A percentile compares a stretch with the other conserved stretches of the same genome.
Conservation (phyloP, 805 yeast genomes). For the Debaryomyces prosopidis region DNA sequence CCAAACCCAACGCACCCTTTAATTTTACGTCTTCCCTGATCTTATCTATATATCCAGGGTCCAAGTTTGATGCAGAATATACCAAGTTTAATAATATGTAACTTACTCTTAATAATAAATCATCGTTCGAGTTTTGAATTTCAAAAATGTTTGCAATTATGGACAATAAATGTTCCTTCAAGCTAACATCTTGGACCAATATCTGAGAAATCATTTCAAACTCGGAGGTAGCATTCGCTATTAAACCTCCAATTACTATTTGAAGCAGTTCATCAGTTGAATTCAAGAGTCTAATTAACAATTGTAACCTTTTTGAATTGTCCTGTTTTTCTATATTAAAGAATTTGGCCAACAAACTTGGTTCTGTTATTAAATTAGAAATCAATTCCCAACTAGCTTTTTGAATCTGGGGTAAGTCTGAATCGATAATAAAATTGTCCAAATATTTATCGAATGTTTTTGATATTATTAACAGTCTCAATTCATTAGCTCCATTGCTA, state of each 20-base stretch:
- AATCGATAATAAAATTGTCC: constrained; percentile 40
- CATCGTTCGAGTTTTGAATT: constrained; percentile 21
- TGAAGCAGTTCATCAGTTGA: constrained; percentile 31
- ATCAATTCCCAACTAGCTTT: constrained; percentile 63
- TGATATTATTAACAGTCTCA: constrained; percentile 36
- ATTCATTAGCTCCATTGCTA: constrained; percentile 29
- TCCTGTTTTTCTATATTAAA: constrained; percentile 51
- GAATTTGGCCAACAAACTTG: constrained; percentile 49
- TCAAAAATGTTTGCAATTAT: constrained; percentile 22
- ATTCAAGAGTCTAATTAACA: constrained; percentile 34
- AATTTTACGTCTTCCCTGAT: constrained; percentile 7
- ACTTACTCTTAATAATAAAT: constrained; percentile 29
- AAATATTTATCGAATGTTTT: constrained; percentile 50
- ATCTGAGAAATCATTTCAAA: constrained; percentile 34
- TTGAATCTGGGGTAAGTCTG: constrained; percentile 47
- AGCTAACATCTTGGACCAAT: constrained; percentile 14
- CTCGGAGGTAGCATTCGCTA: constrained; percentile 43
- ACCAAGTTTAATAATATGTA: constrained; percentile 22
- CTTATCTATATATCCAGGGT: not conserved
- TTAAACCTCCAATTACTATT: constrained; percentile 32
- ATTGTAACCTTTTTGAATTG: constrained; percentile 26
- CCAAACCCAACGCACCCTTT: constrained; percentile 7
- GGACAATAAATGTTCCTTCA: constrained; percentile 16
- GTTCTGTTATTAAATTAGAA: constrained; percentile 54
- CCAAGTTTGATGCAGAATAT: constrained; percentile 12